Evolutionary conservation across 2,329 filamentous ascomycete genomes (phyloP), one percentile per base, ranked within the genome.

Genomic region (Monosporascus sp.): DNA sequence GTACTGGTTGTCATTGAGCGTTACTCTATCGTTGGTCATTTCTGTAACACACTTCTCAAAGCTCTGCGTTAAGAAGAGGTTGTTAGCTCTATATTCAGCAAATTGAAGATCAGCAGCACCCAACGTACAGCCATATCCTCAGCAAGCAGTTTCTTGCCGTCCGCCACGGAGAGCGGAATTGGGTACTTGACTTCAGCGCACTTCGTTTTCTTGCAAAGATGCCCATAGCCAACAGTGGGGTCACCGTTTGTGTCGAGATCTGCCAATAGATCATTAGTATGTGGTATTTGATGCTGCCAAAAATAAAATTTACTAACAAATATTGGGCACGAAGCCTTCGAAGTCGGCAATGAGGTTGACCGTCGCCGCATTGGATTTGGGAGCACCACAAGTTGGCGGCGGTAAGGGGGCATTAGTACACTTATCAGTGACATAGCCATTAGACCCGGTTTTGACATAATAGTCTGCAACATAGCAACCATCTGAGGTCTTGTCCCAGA

Each of bases 301-400:
- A 27, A 27, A 24, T 5, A 27, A 1, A 27, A n/a, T n/a, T n/a
- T 27, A 45, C 42, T 45, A 11, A 48, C 47, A 48, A 27, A 48
- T 48, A 22, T 34, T 36, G 47, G 47, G 76, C 6, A 76, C 71
- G 47, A 82, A 68, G 51, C 79, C 76, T 55, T 80, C 78, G 65
- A 86, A 86, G 66, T 85, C 81, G 25, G 80, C 85, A 63, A 77
- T 69, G 56, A 84, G 68, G 79, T 85, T 82, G 69, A 86, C 85
- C 51, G 84, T 79, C 57, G 73, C 73, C 20, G 47, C 18, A 36
- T 48, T 48, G 27, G 27, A 27, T 27, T 27, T 27, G 27, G 27
- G 27, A 27, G 27, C 27, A 27, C 27, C 27, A 9, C 27, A 27
- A 27, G 27, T 9, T 27, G 27, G 27, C 27, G 27, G 27, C 27